A percentile compares a stretch with the other conserved stretches of the same genome.
These are phyloP conservation scores for Claviceps humidiphila DNA, from an alignment of 2,329 filamentous ascomycete species.

Conservation along the genomic window DNA sequence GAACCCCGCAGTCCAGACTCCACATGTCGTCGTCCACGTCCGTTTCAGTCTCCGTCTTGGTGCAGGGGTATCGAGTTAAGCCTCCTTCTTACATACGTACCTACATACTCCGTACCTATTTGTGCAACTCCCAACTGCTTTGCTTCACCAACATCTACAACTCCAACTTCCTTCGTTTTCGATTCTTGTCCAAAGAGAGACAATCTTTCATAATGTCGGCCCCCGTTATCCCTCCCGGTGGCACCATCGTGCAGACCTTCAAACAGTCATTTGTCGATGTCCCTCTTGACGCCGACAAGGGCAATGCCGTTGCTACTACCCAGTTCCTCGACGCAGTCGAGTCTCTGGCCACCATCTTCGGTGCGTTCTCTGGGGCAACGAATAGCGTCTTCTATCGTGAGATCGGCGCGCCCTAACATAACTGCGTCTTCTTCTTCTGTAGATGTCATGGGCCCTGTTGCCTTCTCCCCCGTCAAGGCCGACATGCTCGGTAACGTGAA, in stretches of 20 bases:
- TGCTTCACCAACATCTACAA: not conserved
- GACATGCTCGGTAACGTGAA: slow-evolving; percentile 89
- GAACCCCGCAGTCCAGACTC: not conserved
- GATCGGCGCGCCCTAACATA: not conserved
- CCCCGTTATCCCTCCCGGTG: slow-evolving; percentile 42
- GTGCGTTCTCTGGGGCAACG: slow-evolving; percentile 29
- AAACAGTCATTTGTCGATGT: slow-evolving; percentile 77
- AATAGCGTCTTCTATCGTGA: not conserved
- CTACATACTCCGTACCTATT: not conserved
- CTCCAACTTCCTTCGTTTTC: no score
- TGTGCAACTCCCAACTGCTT: not conserved
- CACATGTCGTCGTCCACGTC: not conserved
- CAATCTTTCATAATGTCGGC: slow-evolving; percentile 35
- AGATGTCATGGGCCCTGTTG: slow-evolving; percentile 55
- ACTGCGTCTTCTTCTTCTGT: not conserved
- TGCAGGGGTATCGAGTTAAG: not conserved
- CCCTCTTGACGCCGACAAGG: slow-evolving; percentile 57
- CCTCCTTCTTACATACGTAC: not conserved
- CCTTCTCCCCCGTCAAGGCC: slow-evolving; percentile 81
- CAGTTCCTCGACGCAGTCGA: slow-evolving; percentile 89
- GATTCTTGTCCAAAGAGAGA: not conserved
- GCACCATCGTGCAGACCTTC: slow-evolving; percentile 77
- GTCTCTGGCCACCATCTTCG: slow-evolving; percentile 75
- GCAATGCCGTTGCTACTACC: slow-evolving; percentile 66
- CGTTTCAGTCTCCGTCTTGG: not conserved